Evolutionary conservation across 345 rosid genomes (phyloP), one percentile per base, ranked within the genome.

Genomic region (Eucalyptus melliodora): DNA sequence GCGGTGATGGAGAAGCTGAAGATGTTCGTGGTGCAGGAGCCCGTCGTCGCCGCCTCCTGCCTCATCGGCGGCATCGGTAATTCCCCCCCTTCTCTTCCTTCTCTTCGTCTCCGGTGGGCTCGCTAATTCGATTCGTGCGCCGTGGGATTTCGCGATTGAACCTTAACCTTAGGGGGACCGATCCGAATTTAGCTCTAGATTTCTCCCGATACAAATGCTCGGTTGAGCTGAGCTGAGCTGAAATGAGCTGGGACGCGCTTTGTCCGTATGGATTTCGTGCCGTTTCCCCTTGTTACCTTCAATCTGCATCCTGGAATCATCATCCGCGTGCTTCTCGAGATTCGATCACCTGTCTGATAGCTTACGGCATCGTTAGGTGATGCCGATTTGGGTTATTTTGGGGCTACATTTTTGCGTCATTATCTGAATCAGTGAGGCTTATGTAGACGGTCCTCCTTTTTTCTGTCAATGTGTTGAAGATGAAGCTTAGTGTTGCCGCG

Each of bases 1-100:
- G 89, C 97, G 89, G 92, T 95, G 89, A 97, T 97, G 97, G 96
- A 94, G 93, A 97, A 92, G 93, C 91, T 98, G 91, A 97, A 94
- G 93, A 96, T 96, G 88, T 96, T 98, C 89, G 95, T 96, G 5
- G 99, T 94, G 87, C 98, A 97, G 89, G 99, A 98, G 92, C 99
- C 99, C 5, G 96, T 97, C 13, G 97, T 98, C 8, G 97, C 98
- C 14, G 98, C 96, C 88, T 97, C 99, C 89, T 96, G 97, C 92
- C 94, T 96, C 86, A 95, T 98, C 87, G 99, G 94, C 72, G 99
- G 97, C 81, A 80, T 97, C 87, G 99, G 99, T 98, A 87, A 17
- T 16, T 19, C 47, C 26, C 51, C 19, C 45, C 17, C 37, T 40
- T 11, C 49, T 4, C 24, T 53, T 53, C 59, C 59, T 19, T 53